Conservation (phyloP, 352 stramenopile species). For the Globisporangium cylindrosporum region DNA sequence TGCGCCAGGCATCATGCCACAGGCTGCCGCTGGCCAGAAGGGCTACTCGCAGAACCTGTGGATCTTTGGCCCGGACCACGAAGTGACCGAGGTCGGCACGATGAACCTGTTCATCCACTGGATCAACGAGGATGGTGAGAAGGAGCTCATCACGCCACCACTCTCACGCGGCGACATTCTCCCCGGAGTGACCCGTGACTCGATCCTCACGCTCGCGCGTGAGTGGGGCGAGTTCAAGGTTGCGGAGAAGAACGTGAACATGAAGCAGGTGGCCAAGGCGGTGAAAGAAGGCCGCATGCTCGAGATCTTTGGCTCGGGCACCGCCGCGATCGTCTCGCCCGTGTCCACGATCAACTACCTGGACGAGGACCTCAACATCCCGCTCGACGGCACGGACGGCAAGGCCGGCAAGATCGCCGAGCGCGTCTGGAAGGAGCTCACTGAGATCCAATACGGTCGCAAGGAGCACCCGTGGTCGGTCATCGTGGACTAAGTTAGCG, state of each 20-base stretch:
- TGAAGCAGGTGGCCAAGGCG: conserved; percentile 94
- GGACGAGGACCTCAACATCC: conserved; percentile 90
- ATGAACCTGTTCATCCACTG: conserved; percentile 99
- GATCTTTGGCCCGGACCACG: conserved; percentile 93
- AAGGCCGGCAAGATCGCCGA: conserved; percentile 86
- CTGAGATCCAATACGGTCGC: conserved; percentile 79
- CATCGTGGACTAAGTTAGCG: conserved; percentile 26
- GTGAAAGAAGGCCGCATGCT: conserved; percentile 86
- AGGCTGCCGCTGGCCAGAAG: conserved; percentile 80
- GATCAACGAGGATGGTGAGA: conserved; percentile 89
- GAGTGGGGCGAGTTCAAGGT: conserved; percentile 95
- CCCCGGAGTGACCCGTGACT: conserved; percentile 95
- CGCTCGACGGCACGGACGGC: conserved; percentile 75
- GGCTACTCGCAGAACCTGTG: conserved; percentile 92
- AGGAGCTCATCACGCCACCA: conserved; percentile 95
- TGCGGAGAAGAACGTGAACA: conserved; percentile 91
- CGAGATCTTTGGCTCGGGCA: conserved; percentile 96
- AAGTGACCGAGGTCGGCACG: conserved; percentile 88
- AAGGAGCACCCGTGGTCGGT: conserved; percentile 40
- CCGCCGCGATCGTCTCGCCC: conserved; percentile 93
- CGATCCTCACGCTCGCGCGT: conserved; percentile 91
- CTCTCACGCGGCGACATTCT: conserved; percentile 95
- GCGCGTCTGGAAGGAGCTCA: conserved; percentile 87
- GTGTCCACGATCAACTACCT: conserved; percentile 95
- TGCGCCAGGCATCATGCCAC: conserved; percentile 89